Conservation (phyloP, 2,329 filamentous ascomycete genomes). For the Ophiosphaerella narmari region DNA sequence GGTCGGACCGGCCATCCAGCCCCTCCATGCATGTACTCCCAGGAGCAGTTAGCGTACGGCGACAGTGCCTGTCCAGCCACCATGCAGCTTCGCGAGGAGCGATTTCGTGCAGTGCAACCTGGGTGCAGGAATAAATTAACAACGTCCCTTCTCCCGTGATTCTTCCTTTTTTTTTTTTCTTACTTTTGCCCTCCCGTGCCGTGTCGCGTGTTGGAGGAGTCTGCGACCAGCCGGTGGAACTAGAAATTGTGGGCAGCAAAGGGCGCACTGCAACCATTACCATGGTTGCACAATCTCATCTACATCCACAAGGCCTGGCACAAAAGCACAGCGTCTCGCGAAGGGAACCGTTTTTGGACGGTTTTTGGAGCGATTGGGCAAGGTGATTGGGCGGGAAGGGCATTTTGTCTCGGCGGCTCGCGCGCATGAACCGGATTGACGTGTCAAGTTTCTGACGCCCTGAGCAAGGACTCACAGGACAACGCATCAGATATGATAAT, state of each 20-base stretch:
- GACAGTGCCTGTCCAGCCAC: not conserved
- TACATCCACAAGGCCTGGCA: not conserved
- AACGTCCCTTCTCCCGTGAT: slow-evolving; percentile 1
- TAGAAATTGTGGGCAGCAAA: too few relatives aligned
- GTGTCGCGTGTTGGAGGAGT: not conserved
- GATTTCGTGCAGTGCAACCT: not conserved
- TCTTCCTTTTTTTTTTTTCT: not conserved
- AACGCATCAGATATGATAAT: slow-evolving; percentile 24
- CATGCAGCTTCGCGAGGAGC: not conserved
- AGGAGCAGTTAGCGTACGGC: not conserved
- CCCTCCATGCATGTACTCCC: not conserved
- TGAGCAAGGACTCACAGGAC: slow-evolving; percentile 6
- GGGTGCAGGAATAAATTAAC: slow-evolving; percentile 7
- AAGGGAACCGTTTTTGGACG: not conserved
- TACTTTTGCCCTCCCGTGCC: too few relatives aligned
- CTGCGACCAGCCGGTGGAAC: not conserved
- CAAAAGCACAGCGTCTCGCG: not conserved
- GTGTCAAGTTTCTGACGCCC: slow-evolving; percentile 26
- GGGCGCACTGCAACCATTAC: too few relatives aligned
- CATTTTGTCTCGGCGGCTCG: slow-evolving; percentile 8
- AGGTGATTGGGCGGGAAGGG: slow-evolving; percentile 1
- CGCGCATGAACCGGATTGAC: slow-evolving; percentile 42
- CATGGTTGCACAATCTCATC: not conserved
- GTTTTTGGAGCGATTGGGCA: not conserved
- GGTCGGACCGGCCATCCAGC: not conserved